phyloP scores from a whole-genome alignment of 2,329 filamentous ascomycete genomes.

The Xylaria sp. region DNA sequence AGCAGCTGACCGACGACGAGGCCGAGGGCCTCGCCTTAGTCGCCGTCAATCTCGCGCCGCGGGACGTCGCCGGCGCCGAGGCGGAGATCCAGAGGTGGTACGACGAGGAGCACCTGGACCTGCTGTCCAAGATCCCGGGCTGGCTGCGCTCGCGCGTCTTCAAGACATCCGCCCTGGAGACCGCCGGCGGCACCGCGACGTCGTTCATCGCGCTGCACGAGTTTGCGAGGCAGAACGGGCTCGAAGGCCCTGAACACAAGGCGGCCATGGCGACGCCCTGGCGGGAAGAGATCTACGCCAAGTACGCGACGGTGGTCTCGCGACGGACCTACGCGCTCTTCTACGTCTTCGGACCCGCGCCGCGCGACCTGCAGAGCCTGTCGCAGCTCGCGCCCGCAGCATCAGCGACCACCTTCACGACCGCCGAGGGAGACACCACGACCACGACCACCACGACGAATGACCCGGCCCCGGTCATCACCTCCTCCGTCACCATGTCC shows the following conservation, averaged over 20 bases:
- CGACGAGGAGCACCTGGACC: constrained; percentile 70
- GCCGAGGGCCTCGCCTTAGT: constrained; percentile 64
- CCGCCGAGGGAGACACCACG: no score
- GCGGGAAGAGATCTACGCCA: constrained; percentile 59
- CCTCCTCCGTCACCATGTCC: constrained; percentile 67
- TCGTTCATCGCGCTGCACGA: constrained; percentile 73
- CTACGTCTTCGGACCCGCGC: constrained; percentile 77
- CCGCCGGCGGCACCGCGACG: constrained; percentile 51
- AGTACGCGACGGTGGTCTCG: constrained; percentile 59
- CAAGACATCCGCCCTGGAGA: constrained; percentile 63
- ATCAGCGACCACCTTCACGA: constrained; percentile 56
- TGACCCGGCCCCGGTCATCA: constrained; percentile 55
- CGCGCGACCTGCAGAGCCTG: constrained; percentile 67
- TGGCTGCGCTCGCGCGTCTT: constrained; percentile 77
- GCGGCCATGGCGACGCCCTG: constrained; percentile 66
- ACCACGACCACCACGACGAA: constrained; percentile 58
- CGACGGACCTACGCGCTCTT: constrained; percentile 71
- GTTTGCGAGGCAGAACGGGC: constrained; percentile 67
- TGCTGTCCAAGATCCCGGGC: constrained; percentile 74
- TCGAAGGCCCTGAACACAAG: constrained; percentile 66
- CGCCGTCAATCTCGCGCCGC: constrained; percentile 61
- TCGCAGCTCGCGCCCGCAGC: constrained; percentile 49
- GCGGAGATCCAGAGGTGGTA: constrained; percentile 69
- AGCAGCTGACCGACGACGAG: constrained; percentile 61
- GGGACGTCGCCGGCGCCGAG: constrained; percentile 53